Evolutionary conservation across 176 grass and related monocot genomes (phyloP).

Genomic region (Oryza glaberrima): DNA sequence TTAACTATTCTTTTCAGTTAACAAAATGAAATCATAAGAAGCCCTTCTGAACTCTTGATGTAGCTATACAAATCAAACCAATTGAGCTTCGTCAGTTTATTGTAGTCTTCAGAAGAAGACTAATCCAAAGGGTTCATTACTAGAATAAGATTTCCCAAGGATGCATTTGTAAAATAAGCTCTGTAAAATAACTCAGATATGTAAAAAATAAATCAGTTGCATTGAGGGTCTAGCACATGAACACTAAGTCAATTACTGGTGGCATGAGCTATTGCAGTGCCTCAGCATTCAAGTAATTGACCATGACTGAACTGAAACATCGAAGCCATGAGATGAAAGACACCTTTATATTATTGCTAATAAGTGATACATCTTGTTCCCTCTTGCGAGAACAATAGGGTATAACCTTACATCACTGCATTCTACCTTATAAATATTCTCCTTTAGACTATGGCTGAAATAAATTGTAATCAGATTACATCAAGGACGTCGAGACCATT

Average conservation of each 20-base stretch:
- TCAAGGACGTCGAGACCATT: background rate
- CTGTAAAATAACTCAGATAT: too few species aligned
- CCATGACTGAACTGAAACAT: background rate
- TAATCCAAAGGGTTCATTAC: too few species aligned
- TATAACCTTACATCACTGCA: slow-evolving; percentile 37
- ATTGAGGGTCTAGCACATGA: background rate
- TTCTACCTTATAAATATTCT: slow-evolving; percentile 45
- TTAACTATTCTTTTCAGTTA: too few species aligned
- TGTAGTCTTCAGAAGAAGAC: too few species aligned
- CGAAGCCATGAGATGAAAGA: background rate
- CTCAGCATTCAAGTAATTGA: background rate
- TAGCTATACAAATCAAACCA: too few species aligned
- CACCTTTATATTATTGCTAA: slow-evolving; percentile 29
- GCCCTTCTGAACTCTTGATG: too few species aligned
- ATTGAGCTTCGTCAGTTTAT: too few species aligned
- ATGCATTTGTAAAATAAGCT: too few species aligned
- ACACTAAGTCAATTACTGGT: background rate
- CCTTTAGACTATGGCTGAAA: slow-evolving; percentile 15
- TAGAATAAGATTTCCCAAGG: too few species aligned
- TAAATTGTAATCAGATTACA: slow-evolving; percentile 40
- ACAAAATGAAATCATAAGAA: too few species aligned
- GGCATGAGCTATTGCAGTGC: background rate
- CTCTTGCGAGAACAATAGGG: slow-evolving; percentile 35
- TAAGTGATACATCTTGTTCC: slow-evolving; percentile 26
- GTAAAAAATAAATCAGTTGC: background rate